phyloP scores from a whole-genome alignment of 1,284 basidiomycete species.

The Coriolopsis trogii region DNA sequence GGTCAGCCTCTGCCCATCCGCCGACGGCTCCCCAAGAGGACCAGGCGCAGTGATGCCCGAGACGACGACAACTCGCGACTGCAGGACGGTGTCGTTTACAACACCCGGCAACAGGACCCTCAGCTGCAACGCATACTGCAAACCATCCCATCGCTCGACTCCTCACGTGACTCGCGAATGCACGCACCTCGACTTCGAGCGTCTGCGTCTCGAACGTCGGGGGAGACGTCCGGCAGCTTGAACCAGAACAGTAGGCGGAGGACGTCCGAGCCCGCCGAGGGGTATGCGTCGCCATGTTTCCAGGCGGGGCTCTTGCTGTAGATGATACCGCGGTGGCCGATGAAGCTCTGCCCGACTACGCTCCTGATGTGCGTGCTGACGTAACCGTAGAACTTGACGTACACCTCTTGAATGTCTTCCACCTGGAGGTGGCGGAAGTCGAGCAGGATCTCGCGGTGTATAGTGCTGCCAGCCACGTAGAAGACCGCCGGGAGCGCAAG shows the following conservation, averaged over 20 bases:
- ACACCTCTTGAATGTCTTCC: conserved; percentile 10
- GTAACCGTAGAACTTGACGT: conserved; percentile 5
- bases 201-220: conserved; percentile 10
- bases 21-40: background rate
- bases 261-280: background rate
- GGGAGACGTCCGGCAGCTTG: background rate
- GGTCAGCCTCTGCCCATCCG: no score
- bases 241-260: conserved; percentile 5
- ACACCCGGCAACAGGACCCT: conserved; percentile 22
- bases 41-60: conserved; percentile 15
- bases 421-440: conserved; percentile 7
- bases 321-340: background rate
- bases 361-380: conserved; percentile 1
- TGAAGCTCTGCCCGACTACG: background rate
- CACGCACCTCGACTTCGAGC: conserved; percentile 10
- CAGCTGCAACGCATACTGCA: conserved; percentile 11
- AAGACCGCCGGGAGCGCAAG: background rate
- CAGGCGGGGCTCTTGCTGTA: background rate
- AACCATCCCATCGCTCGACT: background rate
- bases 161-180: no score
- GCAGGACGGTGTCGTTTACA: conserved; percentile 11
- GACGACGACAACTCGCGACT: conserved; percentile 12
- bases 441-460: conserved; percentile 13
- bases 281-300: conserved; percentile 1
- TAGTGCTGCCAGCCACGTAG: background rate